A percentile compares a stretch with the other conserved stretches of the same genome.
phyloP scores from a whole-genome alignment of 2,329 filamentous ascomycete genomes.

The Chaetoscypha palmicola region DNA sequence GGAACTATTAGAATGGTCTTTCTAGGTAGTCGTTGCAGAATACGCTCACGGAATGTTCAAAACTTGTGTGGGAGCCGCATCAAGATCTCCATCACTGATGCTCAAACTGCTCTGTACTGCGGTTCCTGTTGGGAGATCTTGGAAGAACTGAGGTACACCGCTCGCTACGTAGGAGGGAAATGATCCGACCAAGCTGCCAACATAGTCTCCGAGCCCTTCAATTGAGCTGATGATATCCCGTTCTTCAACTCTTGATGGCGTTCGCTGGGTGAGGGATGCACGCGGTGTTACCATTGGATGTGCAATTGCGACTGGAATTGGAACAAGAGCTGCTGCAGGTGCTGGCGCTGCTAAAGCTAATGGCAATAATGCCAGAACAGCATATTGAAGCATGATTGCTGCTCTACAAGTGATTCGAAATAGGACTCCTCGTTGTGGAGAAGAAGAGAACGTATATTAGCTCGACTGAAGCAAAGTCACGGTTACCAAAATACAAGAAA shows the following conservation, averaged over 20 bases:
- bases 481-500: background rate
- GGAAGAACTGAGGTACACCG: conserved; percentile 61
- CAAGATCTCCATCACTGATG: conserved; percentile 50
- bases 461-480: background rate
- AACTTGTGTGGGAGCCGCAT: conserved; percentile 59
- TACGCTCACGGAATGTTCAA: conserved; percentile 55
- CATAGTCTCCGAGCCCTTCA: conserved; percentile 42
- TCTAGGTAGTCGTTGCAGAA: background rate
- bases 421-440: background rate
- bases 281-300: conserved; percentile 43
- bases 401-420: background rate
- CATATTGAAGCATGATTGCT: background rate
- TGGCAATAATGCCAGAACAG: conserved; percentile 20
- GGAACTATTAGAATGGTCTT: conserved; percentile 8
- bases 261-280: conserved; percentile 34
- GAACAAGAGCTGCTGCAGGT: conserved; percentile 21
- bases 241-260: conserved; percentile 35
- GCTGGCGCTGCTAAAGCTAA: conserved; percentile 22
- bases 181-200: conserved; percentile 45
- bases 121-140: conserved; percentile 55
- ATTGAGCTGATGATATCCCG: conserved; percentile 40
- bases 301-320: conserved; percentile 21
- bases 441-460: background rate
- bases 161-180: conserved; percentile 55
- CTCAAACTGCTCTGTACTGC: conserved; percentile 55